A percentile compares a stretch with the other conserved stretches of the same genome.
Evolutionary conservation across 176 grass and related monocot genomes (phyloP).

Genomic region (Otatea glauca): DNA sequence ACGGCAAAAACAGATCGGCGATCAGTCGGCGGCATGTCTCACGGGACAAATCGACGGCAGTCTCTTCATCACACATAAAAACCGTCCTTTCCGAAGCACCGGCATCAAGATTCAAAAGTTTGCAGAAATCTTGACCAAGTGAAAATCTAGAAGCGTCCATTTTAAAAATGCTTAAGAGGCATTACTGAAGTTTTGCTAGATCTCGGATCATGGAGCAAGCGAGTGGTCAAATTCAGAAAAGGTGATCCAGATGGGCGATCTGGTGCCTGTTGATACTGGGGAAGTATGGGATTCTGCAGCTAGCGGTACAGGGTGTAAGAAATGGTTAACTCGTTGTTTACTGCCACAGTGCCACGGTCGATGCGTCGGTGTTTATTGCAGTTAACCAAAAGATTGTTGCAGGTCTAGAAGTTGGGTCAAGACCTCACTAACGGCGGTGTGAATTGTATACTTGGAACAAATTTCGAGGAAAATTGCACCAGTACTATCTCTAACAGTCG

Average conservation of each 20-base stretch:
- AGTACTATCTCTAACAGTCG: neutral
- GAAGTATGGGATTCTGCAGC: neutral
- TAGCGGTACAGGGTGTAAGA: constrained; percentile 16
- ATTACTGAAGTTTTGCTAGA: constrained; percentile 19
- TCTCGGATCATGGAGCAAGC: constrained; percentile 28
- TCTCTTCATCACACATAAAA: neutral
- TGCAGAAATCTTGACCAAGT: constrained; percentile 30
- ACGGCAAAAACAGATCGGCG: neutral
- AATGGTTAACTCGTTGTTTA: constrained; percentile 32
- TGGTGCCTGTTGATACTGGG: neutral
- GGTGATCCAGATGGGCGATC: neutral
- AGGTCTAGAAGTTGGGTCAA: constrained; percentile 12
- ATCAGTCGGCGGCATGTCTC: neutral
- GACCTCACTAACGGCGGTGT: neutral
- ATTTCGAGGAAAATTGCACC: constrained; percentile 3
- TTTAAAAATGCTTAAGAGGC: neutral
- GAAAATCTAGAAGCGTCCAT: neutral
- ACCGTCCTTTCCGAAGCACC: constrained; percentile 3
- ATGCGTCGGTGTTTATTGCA: constrained; percentile 42
- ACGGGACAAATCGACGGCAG: neutral
- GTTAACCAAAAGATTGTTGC: constrained; percentile 35
- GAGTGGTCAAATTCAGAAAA: constrained; percentile 14
- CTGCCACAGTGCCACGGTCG: neutral
- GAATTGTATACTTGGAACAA: constrained; percentile 2
- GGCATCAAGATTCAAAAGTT: constrained; percentile 5